phyloP scores from a whole-genome alignment of 2,329 filamentous ascomycete genomes.

The Aspergillus sp. region DNA sequence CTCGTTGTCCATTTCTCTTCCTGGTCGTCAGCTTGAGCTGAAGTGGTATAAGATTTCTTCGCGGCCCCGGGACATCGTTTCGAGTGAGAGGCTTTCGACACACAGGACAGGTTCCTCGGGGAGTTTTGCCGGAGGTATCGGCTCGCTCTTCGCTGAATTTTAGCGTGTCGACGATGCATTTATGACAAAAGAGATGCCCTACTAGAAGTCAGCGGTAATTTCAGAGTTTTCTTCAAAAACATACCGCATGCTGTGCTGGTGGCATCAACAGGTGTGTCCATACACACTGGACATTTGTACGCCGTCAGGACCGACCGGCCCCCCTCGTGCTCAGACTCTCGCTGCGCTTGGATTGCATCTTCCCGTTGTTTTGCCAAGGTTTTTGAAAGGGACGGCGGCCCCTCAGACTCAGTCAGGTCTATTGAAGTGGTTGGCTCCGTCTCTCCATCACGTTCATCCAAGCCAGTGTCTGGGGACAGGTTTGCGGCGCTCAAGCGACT shows the following conservation, averaged over 20 bases:
- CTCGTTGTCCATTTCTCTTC: conserved; percentile 14
- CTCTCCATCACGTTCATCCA: background rate
- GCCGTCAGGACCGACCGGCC: conserved; percentile 43
- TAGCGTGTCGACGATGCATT: conserved; percentile 61
- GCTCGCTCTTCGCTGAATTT: conserved; percentile 54
- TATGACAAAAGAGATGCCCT: conserved; percentile 66
- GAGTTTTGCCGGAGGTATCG: conserved; percentile 29
- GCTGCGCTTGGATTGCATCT: conserved; percentile 51
- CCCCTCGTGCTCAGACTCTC: conserved; percentile 28
- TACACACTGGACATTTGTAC: conserved; percentile 62
- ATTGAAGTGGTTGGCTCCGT: conserved; percentile 46
- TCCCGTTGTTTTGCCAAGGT: conserved; percentile 54
- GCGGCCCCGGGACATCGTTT: conserved; percentile 35
- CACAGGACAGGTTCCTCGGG: conserved; percentile 44
- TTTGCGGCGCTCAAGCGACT: background rate
- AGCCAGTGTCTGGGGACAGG: background rate
- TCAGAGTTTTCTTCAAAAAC: conserved; percentile 21
- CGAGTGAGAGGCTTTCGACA: conserved; percentile 43
- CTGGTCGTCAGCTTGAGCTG: conserved; percentile 37
- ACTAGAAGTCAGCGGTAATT: conserved; percentile 7
- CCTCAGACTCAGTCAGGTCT: conserved; percentile 50
- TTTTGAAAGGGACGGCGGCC: conserved; percentile 41
- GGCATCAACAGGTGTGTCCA: conserved; percentile 60
- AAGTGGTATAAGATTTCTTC: conserved; percentile 39
- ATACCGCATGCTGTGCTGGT: conserved; percentile 61